Evolutionary conservation across 192 early-diverging fungal species (phyloP).

Genomic region (Anaeromyces robustus): DNA sequence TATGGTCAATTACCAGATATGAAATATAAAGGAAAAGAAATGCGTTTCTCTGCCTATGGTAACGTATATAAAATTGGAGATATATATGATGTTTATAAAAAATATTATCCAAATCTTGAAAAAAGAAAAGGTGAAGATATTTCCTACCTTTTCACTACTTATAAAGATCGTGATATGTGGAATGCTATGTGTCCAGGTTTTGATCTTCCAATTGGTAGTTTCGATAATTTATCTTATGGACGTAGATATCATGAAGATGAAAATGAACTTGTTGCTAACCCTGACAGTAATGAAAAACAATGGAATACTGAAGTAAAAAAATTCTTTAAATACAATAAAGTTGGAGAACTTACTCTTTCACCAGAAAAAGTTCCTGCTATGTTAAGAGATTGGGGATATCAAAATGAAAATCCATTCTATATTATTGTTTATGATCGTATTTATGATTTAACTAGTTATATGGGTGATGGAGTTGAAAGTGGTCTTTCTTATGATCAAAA

Average conservation of each 20-base stretch:
- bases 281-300: neutral
- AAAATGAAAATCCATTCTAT: neutral
- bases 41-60: neutral
- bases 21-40: neutral
- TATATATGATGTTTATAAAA: neutral
- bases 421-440: neutral
- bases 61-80: neutral
- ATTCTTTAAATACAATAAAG: neutral
- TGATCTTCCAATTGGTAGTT: neutral
- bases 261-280: neutral
- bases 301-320: neutral
- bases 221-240: neutral
- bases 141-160: neutral
- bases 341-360: neutral
- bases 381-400: neutral
- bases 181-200: neutral
- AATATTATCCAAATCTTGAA: neutral
- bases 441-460: neutral
- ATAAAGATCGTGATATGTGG: neutral
- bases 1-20: neutral
- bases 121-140: neutral
- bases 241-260: neutral
- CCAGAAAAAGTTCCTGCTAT: neutral
- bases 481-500: neutral
- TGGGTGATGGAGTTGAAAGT: neutral